Percentiles rank a stretch among this genome's conserved stretches.
Conservation (phyloP, 768 basidiomycete genomes). For the Suillus variegatus region DNA sequence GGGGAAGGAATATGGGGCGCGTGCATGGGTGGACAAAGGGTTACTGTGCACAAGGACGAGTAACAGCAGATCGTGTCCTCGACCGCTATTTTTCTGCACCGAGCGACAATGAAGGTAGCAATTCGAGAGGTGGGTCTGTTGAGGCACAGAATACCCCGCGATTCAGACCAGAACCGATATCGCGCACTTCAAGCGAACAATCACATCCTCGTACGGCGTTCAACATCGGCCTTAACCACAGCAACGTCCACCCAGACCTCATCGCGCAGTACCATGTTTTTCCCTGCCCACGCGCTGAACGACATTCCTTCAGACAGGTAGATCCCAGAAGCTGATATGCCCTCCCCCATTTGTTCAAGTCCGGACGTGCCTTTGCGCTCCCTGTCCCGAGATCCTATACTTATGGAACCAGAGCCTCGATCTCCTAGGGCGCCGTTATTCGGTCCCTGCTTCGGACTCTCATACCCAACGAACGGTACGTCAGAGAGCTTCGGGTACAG, state of each 20-base stretch:
- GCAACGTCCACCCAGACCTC: conserved; percentile 20
- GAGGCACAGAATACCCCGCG: conserved; percentile 26
- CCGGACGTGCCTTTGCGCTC: conserved; percentile 43
- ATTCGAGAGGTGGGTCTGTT: conserved; percentile 25
- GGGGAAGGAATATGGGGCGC: conserved; percentile 45
- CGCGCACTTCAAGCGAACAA: conserved; percentile 16
- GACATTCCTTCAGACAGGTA: conserved; percentile 61
- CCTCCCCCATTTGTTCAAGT: conserved; percentile 24
- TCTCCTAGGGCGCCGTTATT: conserved; percentile 21
- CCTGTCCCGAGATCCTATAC: conserved; percentile 30
- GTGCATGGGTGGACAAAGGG: conserved; percentile 38
- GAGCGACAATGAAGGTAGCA: conserved; percentile 26
- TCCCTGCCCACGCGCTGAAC: conserved; percentile 39
- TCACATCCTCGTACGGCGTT: conserved; percentile 10
- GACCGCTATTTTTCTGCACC: conserved; percentile 34
- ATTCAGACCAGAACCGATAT: conserved; percentile 20
- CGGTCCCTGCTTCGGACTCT: conserved; percentile 11
- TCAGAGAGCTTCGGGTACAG: conserved; percentile 47
- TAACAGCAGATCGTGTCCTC: conserved; percentile 31
- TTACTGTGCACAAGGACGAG: conserved; percentile 26
- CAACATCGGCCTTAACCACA: conserved; percentile 8
- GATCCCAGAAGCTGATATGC: conserved; percentile 52
- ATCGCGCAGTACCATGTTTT: conserved; percentile 42
- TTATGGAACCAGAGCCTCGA: conserved; percentile 36
- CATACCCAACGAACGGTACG: conserved; percentile 38